Evolutionary conservation across 495 filamentous ascomycete species (phyloP).

Genomic region (Penicillium manginii): DNA sequence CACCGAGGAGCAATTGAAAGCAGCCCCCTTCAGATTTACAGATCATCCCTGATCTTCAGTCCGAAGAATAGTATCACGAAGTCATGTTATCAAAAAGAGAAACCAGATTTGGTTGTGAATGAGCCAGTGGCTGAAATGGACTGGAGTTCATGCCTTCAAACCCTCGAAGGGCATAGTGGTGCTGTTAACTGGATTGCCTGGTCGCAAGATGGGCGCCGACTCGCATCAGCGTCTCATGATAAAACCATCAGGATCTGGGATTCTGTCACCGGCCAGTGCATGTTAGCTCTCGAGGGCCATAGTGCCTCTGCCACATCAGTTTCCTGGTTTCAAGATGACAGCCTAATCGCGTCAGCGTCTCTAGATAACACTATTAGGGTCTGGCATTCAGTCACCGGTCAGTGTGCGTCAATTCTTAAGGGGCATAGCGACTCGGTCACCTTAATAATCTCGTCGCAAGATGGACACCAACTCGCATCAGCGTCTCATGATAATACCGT

Average conservation of each 20-base stretch:
- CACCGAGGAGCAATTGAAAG: too few relatives aligned
- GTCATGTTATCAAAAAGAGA: too few relatives aligned
- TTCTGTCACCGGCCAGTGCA: neutral
- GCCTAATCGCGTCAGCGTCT: neutral
- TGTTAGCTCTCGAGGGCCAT: neutral
- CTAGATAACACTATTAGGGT: neutral
- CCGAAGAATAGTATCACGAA: too few relatives aligned
- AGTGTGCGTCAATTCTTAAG: neutral
- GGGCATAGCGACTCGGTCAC: neutral
- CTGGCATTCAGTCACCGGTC: neutral
- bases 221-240: neutral
- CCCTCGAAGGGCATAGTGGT: slow-evolving; percentile 6
- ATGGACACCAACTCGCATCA: slow-evolving; percentile 1
- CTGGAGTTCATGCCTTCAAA: neutral
- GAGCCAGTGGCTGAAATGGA: too few relatives aligned
- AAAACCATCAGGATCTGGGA: neutral
- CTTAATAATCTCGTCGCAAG: neutral
- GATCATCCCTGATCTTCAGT: too few relatives aligned
- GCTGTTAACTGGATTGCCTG: neutral
- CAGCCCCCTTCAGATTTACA: too few relatives aligned
- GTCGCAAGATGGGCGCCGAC: neutral
- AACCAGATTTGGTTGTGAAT: too few relatives aligned
- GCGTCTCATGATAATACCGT: neutral
- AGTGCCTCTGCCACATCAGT: neutral
- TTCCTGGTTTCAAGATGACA: neutral